A percentile compares a stretch with the other conserved stretches of the same genome.
These are phyloP conservation scores for Malassezia sympodialis DNA, from an alignment of 1,284 basidiomycete genomes.

Conservation along the genomic window DNA sequence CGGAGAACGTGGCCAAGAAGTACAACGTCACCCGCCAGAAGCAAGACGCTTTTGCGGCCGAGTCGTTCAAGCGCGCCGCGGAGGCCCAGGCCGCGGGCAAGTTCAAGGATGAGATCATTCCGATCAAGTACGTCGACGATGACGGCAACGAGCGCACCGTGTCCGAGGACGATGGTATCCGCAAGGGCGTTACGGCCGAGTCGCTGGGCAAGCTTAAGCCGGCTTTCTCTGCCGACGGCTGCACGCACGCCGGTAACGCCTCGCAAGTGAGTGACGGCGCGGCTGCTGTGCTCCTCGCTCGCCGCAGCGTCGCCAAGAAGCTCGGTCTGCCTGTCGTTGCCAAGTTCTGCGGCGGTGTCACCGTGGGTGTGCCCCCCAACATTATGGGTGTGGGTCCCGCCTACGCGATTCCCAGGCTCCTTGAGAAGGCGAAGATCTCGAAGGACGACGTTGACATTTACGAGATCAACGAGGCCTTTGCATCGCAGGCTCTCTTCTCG, in stretches of 20 bases:
- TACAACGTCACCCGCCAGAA: slow-evolving; percentile 62
- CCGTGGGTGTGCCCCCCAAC: slow-evolving; percentile 55
- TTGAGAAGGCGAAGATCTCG: slow-evolving; percentile 36
- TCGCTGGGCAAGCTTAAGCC: slow-evolving; percentile 83
- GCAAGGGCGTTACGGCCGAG: slow-evolving; percentile 73
- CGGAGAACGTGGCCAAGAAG: slow-evolving; percentile 81
- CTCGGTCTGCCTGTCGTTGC: slow-evolving; percentile 82
- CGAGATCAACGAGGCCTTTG: slow-evolving; percentile 50
- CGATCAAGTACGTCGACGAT: slow-evolving; percentile 69
- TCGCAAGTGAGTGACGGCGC: slow-evolving; percentile 96
- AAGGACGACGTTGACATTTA: slow-evolving; percentile 43
- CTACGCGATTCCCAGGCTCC: slow-evolving; percentile 41
- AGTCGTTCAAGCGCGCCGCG: slow-evolving; percentile 72
- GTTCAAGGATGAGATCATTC: slow-evolving; percentile 84
- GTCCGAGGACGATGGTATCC: slow-evolving; percentile 78
- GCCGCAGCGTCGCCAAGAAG: slow-evolving; percentile 74
- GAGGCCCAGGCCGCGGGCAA: slow-evolving; percentile 76
- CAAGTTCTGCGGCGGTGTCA: slow-evolving; percentile 72
- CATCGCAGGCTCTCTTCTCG: slow-evolving; percentile 52
- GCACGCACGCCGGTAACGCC: slow-evolving; percentile 82
- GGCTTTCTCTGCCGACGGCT: slow-evolving; percentile 76
- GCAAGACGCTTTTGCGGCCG: slow-evolving; percentile 77
- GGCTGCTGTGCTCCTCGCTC: slow-evolving; percentile 79
- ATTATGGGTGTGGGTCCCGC: slow-evolving; percentile 48
- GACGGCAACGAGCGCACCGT: slow-evolving; percentile 69